phyloP scores from a whole-genome alignment of 805 yeast species.

The Yarrowia sp. region DNA sequence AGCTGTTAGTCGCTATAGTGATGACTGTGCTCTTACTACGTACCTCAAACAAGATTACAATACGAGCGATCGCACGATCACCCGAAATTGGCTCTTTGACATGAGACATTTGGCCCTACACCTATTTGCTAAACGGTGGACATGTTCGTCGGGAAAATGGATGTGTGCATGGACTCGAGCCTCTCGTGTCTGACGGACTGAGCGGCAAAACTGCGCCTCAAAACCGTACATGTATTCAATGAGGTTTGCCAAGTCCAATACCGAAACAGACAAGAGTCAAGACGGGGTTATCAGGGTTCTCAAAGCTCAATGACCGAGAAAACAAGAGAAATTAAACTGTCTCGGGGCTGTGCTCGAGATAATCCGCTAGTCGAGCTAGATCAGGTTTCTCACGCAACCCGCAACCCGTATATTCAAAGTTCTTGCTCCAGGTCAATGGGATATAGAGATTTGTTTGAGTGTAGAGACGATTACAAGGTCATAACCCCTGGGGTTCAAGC shows the following conservation, averaged over 20 bases:
- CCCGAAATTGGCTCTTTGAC: background rate
- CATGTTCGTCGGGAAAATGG: background rate
- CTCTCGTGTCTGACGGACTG: too few relatives aligned
- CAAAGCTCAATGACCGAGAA: too few relatives aligned
- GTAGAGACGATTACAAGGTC: background rate
- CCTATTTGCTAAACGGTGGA: background rate
- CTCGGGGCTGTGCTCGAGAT: background rate
- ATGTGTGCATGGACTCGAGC: too few relatives aligned
- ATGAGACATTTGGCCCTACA: background rate
- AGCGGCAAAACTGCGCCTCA: conserved; percentile 1
- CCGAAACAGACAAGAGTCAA: too few relatives aligned
- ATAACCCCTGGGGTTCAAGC: background rate
- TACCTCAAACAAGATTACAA: background rate
- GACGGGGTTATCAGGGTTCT: too few relatives aligned
- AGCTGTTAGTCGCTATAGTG: too few relatives aligned
- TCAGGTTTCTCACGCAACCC: background rate
- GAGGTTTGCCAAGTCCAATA: background rate
- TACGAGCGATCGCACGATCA: background rate
- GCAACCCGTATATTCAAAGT: background rate
- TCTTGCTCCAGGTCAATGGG: background rate
- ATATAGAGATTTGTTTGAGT: background rate
- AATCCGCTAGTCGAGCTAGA: background rate
- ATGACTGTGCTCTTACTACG: too few relatives aligned
- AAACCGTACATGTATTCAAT: background rate
- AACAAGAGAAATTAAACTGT: background rate